These are phyloP conservation scores for Limonium bicolor DNA, from an alignment of 148 eudicot genomes.

Conservation along the genomic window DNA sequence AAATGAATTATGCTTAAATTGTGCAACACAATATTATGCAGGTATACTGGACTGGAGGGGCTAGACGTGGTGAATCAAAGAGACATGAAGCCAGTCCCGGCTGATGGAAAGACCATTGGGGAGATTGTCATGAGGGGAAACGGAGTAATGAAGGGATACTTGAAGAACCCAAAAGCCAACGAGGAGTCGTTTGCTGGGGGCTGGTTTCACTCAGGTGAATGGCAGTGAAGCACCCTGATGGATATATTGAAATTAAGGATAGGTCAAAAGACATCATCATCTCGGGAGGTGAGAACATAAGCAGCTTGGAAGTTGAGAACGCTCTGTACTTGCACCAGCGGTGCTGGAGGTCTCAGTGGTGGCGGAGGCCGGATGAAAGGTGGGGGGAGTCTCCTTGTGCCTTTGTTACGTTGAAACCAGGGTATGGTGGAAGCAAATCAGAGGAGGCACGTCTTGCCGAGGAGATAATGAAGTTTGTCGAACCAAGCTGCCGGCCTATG, in stretches of 20 bases:
- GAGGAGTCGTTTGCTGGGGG: constrained; percentile 68
- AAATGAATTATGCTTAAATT: too few relatives aligned
- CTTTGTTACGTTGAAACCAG: constrained; percentile 62
- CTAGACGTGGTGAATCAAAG: constrained; percentile 49
- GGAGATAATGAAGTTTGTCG: constrained; percentile 64
- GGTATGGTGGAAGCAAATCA: constrained; percentile 20
- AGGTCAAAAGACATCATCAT: constrained; percentile 89
- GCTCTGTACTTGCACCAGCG: constrained; percentile 47
- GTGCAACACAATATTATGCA: too few relatives aligned
- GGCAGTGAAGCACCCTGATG: constrained; percentile 78
- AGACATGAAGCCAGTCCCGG: constrained; percentile 64
- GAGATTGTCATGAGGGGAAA: constrained; percentile 84
- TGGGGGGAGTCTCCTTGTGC: constrained; percentile 98
- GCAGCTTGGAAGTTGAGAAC: constrained; percentile 85
- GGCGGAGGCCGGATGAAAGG: constrained; percentile 61
- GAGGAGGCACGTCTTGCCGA: constrained; percentile 34
- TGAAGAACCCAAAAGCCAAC: constrained; percentile 83
- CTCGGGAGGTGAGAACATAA: constrained; percentile 92
- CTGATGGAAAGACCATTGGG: constrained; percentile 74
- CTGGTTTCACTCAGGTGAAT: constrained; percentile 90
- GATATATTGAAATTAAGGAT: constrained; percentile 81
- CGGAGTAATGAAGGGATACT: constrained; percentile 82
- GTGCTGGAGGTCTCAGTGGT: constrained; percentile 63
- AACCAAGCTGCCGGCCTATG: constrained; percentile 78
- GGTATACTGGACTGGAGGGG: constrained; percentile 51